Evolutionary conservation across 108 stramenopile genomes (phyloP).

Genomic region (Ochromonas danica): DNA sequence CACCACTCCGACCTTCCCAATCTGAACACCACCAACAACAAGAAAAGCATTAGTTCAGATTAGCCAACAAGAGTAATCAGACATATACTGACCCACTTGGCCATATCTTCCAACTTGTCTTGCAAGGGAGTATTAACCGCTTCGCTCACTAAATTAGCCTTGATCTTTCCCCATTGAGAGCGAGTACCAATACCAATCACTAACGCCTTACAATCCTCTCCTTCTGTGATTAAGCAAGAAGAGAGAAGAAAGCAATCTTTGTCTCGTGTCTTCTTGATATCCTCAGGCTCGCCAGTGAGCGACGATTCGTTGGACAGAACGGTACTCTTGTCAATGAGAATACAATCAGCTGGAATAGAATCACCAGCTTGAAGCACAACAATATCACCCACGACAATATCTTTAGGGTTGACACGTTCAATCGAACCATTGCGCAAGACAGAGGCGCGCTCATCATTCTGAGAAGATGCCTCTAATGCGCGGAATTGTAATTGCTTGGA

Average conservation of each 20-base stretch:
- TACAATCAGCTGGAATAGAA: constrained; percentile 18
- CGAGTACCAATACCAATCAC: constrained; percentile 72
- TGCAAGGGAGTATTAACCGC: constrained; percentile 38
- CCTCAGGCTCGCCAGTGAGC: constrained; percentile 31
- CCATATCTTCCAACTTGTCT: constrained; percentile 44
- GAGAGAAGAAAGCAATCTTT: constrained; percentile 33
- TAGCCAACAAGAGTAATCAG: neutral
- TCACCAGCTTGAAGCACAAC: constrained; percentile 28
- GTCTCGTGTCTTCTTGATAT: constrained; percentile 24
- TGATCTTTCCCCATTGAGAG: constrained; percentile 69
- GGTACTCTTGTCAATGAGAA: neutral
- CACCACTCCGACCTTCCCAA: constrained; percentile 20
- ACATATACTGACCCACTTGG: neutral
- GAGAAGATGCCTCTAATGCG: neutral
- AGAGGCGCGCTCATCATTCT: constrained; percentile 16
- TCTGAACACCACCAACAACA: neutral
- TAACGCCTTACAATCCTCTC: constrained; percentile 49
- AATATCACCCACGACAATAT: constrained; percentile 28
- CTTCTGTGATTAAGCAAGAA: constrained; percentile 28
- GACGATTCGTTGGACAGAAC: constrained; percentile 32
- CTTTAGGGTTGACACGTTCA: constrained; percentile 24
- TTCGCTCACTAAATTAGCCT: constrained; percentile 59
- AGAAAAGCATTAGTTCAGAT: neutral
- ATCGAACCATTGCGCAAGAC: constrained; percentile 6
- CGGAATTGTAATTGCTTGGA: constrained; percentile 30